phyloP scores from a whole-genome alignment of 2,329 filamentous ascomycete species.

The Botryotinia narcissicola region DNA sequence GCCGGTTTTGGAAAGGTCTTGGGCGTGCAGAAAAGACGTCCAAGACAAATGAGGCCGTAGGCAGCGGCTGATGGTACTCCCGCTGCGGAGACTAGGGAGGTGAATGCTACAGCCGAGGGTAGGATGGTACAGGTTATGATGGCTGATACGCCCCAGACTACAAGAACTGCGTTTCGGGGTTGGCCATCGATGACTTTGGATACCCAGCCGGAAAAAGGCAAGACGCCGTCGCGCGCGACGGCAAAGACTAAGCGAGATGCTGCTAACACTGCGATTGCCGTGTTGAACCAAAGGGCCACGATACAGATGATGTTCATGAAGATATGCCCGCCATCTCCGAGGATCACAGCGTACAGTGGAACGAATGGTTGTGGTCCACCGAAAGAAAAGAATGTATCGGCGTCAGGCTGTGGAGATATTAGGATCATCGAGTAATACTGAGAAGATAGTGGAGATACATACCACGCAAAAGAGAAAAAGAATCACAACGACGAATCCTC shows the following conservation, averaged over 20 bases:
- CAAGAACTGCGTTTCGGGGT: conserved; percentile 24
- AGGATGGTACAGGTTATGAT: conserved; percentile 22
- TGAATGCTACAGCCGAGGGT: conserved; percentile 22
- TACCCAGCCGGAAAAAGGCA: conserved; percentile 21
- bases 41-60: conserved; percentile 22
- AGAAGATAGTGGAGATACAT: background rate
- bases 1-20: conserved; percentile 19
- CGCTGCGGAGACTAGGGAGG: conserved; percentile 19
- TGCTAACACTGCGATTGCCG: conserved; percentile 23
- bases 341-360: conserved; percentile 21
- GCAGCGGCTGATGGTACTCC: conserved; percentile 22
- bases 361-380: conserved; percentile 24
- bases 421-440: background rate
- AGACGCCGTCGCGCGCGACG: conserved; percentile 22
- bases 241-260: conserved; percentile 25
- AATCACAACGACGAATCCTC: conserved; percentile 22
- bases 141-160: conserved; percentile 17
- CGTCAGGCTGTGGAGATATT: conserved; percentile 7
- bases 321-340: conserved; percentile 22
- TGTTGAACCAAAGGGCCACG: conserved; percentile 23
- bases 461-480: conserved; percentile 23
- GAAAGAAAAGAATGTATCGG: conserved; percentile 22
- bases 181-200: conserved; percentile 18
- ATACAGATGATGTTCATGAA: conserved; percentile 21
- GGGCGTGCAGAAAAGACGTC: conserved; percentile 21